phyloP scores from a whole-genome alignment of 495 filamentous ascomycete species.

The Ramalina intermedia region DNA sequence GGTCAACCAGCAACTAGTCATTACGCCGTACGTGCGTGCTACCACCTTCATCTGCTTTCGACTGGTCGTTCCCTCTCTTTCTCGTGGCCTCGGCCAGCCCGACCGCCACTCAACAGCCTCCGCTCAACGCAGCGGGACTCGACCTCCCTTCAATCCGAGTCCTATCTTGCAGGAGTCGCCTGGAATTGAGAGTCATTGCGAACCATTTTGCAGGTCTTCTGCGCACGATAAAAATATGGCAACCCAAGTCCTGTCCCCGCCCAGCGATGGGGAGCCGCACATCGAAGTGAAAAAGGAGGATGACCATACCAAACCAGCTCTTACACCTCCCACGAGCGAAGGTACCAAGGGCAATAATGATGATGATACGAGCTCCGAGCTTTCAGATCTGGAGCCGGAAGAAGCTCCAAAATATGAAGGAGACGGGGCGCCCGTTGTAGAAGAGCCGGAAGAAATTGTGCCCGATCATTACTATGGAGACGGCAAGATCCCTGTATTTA shows the following conservation, averaged over 20 bases:
- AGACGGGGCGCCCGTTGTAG: slow-evolving; percentile 7
- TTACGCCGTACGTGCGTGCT: too few relatives aligned
- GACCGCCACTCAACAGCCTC: too few relatives aligned
- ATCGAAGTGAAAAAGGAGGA: slow-evolving; percentile 13
- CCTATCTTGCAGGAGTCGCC: too few relatives aligned
- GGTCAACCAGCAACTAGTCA: too few relatives aligned
- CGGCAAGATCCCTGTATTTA: slow-evolving; percentile 86
- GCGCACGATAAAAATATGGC: too few relatives aligned
- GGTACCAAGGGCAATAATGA: slow-evolving; percentile 11
- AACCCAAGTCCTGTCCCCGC: slow-evolving; percentile 7
- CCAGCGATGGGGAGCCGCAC: slow-evolving; percentile 4
- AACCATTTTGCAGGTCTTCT: too few relatives aligned
- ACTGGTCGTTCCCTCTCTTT: too few relatives aligned
- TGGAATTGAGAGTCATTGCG: too few relatives aligned
- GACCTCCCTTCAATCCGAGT: too few relatives aligned
- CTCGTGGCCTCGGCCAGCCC: too few relatives aligned
- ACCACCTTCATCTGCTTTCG: too few relatives aligned
- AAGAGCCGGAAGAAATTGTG: slow-evolving; percentile 53
- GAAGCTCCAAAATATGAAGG: slow-evolving; percentile 16
- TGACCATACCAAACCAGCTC: slow-evolving; percentile 12
- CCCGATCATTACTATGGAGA: slow-evolving; percentile 79
- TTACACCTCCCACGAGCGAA: slow-evolving; percentile 19
- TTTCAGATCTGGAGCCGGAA: slow-evolving; percentile 25
- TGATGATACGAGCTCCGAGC: slow-evolving; percentile 17
- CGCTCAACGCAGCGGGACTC: too few relatives aligned